Base-by-base conservation (phyloP, 441 rosid genomes). In the Breynia disticha region DNA sequence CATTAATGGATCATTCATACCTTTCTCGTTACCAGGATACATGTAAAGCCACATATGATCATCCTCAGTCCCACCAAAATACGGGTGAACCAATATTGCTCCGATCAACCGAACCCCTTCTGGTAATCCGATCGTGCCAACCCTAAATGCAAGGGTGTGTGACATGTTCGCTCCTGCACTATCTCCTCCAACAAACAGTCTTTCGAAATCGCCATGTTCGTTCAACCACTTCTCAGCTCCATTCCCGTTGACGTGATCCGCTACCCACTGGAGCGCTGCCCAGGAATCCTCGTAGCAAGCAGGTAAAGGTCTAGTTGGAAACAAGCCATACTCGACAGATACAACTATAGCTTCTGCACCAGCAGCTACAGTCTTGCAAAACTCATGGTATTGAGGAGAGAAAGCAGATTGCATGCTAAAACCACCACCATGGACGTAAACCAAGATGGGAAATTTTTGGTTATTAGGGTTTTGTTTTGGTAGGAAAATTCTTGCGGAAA, bases 351-450 rank as follows among this genome's bases (percentile, higher is more conserved):
- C 66, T 14, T 61, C 50, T 11, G 77, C 75, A 28, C 64, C 58
- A 1, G 61, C 61, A 35, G 66, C 72, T 1, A 76, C 45, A 10
- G 62, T 17, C 54, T 57, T 47, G 54, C 67, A 62, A 51, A 61
- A 67, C 50, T 52, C 8, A 20, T 74, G 76, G 68, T 75, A 63
- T 0, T 0, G 12, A 0, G 57, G 41, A 18, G 66, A 61, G 71
- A 67, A 75, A 52, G 79, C 66, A 4, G 72, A 72, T 20, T 0
- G 47, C 14, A 60, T 48, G 57, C 48, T 65, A 64, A 78, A 69
- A 0, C 68, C 82, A 19, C 82, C 82, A 20, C 82, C 77, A 56
- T 72, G 79, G 55, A 71, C 12, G 64, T 69, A 77, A 52, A 77
- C 14, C 22, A 77, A 59, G 55, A 77, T 73, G 11, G 77, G 82